Base-by-base conservation (phyloP, 371 early-diverging fungal species). In the Zopfochytrium polystomum region DNA sequence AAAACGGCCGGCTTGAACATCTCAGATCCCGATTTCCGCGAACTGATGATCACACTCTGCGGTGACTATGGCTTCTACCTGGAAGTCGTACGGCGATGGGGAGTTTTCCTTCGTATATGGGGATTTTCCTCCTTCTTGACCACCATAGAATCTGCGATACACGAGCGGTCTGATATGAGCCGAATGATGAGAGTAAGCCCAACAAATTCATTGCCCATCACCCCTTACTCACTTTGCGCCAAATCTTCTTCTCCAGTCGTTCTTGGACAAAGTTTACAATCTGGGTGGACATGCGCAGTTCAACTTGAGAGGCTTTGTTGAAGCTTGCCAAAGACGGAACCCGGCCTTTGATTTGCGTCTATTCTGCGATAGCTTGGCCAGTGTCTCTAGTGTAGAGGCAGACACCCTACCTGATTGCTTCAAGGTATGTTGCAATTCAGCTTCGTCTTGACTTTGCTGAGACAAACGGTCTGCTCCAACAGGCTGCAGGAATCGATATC, bases 221-320 rank as follows among this genome's bases (percentile, higher is more conserved):
- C 35, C 23, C 42, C 26, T 32, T 25, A 38, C 42, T 38, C 18
- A 13, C 18, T 15, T 43, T 43, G 15, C 20, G 43, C 15, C 43
- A 1, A 18, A 20, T 43, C 43, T 43, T 15, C 29, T 22, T 22
- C 20, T 20, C 13, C 45, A 64, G 61, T 48, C 61, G 11, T 66
- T 66, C 52, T 35, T 66, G 1, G 52, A 47, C 22, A 34, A 58
- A 3, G 27, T 66, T 42, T 56, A 66, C 33, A 52, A 38, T 7
- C 46, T 66, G 7, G 66, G 61, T 20, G 49, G 44, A 29, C 32
- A 60, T 29, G 56, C 61, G 15, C 66, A 66, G 48, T 66, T 66
- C 35, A 60, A 66, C 44, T 45, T 66, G 13, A 60, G 61, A 25
- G 61, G 61, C 4, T 66, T 66, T 29, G 60, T 55, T 6, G 35